A percentile compares a stretch with the other conserved stretches of the same genome.
Evolutionary conservation across 306 rosid species (phyloP).

Genomic region (Cicer pinnatifidum): DNA sequence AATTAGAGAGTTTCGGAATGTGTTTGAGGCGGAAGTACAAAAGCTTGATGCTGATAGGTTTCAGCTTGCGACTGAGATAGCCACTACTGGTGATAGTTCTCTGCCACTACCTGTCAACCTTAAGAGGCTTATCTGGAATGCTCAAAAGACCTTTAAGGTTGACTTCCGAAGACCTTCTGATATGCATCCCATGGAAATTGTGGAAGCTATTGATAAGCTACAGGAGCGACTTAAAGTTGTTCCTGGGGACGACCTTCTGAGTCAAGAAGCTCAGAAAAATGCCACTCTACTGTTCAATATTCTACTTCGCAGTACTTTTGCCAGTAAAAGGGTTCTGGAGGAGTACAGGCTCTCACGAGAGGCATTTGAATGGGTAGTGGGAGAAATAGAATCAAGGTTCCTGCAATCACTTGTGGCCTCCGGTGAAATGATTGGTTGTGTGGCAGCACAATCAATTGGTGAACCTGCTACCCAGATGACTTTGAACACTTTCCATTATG

Average conservation of each 20-base stretch:
- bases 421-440: slow-evolving; percentile 99
- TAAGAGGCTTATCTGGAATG: slow-evolving; percentile 98
- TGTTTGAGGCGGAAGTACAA: slow-evolving; percentile 93
- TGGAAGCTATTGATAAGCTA: slow-evolving; percentile 97
- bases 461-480: slow-evolving; percentile 99
- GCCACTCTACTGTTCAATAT: slow-evolving; percentile 91
- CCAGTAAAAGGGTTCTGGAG: slow-evolving; percentile 95
- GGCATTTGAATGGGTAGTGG: slow-evolving; percentile 98
- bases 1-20: slow-evolving; percentile 91
- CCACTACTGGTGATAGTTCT: slow-evolving; percentile 83
- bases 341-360: slow-evolving; percentile 98
- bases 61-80: slow-evolving; percentile 90
- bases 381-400: slow-evolving; percentile 96
- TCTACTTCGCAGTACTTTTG: slow-evolving; percentile 92
- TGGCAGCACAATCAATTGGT: slow-evolving; percentile 98
- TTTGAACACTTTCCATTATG: slow-evolving; percentile 97
- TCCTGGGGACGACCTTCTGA: slow-evolving; percentile 90
- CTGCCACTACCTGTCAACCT: slow-evolving; percentile 95
- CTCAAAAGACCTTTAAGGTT: slow-evolving; percentile 91
- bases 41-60: slow-evolving; percentile 86
- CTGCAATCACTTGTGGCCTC: slow-evolving; percentile 96
- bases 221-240: slow-evolving; percentile 97
- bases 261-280: slow-evolving; percentile 96
- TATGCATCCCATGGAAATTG: slow-evolving; percentile 99
- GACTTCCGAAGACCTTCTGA: slow-evolving; percentile 95